These are phyloP conservation scores for Nemania sp. DNA, from an alignment of 2,329 filamentous ascomycete genomes.

Conservation along the genomic window DNA sequence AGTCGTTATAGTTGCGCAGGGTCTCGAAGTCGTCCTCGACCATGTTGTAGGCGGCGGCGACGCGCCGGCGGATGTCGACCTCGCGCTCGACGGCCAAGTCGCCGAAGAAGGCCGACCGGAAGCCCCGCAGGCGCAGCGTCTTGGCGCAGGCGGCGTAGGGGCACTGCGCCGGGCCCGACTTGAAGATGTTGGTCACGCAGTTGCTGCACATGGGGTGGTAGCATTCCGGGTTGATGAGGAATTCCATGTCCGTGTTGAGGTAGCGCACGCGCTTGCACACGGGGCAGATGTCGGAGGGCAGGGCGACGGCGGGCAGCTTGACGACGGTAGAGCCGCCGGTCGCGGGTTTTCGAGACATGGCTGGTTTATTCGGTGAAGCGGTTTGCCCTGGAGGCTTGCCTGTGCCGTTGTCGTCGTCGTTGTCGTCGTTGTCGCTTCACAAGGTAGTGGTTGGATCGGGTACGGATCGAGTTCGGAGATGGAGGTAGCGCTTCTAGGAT, in stretches of 20 bases:
- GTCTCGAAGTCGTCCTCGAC: conserved; percentile 89
- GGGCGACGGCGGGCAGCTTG: conserved; percentile 31
- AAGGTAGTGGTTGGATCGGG: no score
- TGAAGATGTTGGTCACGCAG: conserved; percentile 94
- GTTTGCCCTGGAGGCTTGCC: no score
- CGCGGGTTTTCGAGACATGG: conserved; percentile 46
- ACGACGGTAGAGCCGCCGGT: conserved; percentile 29
- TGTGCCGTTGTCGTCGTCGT: no score
- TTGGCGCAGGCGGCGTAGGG: conserved; percentile 87
- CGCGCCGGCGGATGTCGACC: conserved; percentile 84
- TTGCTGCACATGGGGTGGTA: conserved; percentile 99
- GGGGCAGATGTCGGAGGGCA: conserved; percentile 77
- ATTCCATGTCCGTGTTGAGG: conserved; percentile 90
- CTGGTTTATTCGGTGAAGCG: no score
- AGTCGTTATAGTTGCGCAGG: conserved; percentile 85
- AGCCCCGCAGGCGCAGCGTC: conserved; percentile 82
- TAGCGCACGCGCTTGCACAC: conserved; percentile 97
- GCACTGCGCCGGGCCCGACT: conserved; percentile 86
- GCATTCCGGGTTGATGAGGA: conserved; percentile 97
- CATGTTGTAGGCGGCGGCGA: conserved; percentile 83
- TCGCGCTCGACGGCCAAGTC: conserved; percentile 89
- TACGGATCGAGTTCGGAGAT: no score
- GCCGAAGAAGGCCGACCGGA: conserved; percentile 86
- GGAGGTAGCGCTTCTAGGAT: no score
- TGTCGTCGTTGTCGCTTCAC: no score